Percentiles rank a stretch among this genome's conserved stretches.
These are phyloP conservation scores for Davidsoniella neocaledoniae DNA, from an alignment of 2,329 filamentous ascomycete genomes.

Conservation along the genomic window DNA sequence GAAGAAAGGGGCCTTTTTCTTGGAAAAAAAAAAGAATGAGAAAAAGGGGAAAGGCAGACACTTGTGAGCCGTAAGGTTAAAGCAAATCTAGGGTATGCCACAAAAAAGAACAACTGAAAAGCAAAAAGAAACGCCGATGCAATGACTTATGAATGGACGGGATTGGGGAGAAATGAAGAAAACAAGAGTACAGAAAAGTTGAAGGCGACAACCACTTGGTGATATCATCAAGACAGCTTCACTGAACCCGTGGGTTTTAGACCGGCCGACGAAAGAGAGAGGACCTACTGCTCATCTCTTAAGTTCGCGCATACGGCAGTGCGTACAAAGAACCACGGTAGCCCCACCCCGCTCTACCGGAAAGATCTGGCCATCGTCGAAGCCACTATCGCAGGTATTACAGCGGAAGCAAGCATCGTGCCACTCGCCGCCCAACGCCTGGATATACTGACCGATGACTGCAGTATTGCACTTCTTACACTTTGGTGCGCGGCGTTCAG, in stretches of 20 bases:
- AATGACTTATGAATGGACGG: constrained; percentile 3
- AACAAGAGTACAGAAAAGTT: neutral
- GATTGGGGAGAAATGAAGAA: neutral
- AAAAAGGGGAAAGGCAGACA: neutral
- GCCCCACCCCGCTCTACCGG: constrained; percentile 33
- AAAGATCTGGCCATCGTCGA: constrained; percentile 50
- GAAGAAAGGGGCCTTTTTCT: too few relatives aligned
- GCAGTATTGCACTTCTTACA: constrained; percentile 72
- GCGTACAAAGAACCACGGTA: constrained; percentile 41
- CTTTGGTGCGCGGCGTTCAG: constrained; percentile 72
- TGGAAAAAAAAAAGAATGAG: constrained; percentile 2
- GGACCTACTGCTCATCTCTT: constrained; percentile 26
- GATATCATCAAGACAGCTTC: neutral
- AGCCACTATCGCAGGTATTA: constrained; percentile 39
- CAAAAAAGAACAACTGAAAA: neutral
- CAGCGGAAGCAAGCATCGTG: constrained; percentile 86
- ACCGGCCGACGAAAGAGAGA: neutral
- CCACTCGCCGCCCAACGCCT: constrained; percentile 83
- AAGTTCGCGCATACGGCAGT: constrained; percentile 41
- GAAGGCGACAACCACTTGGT: neutral
- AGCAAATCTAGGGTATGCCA: neutral
- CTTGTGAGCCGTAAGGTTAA: neutral
- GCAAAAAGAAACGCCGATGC: constrained; percentile 5
- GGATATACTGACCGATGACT: constrained; percentile 78
- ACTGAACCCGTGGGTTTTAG: neutral